A percentile compares a stretch with the other conserved stretches of the same genome.
Evolutionary conservation across 345 rosid species (phyloP).

Genomic region (Rhizophora apiculata): DNA sequence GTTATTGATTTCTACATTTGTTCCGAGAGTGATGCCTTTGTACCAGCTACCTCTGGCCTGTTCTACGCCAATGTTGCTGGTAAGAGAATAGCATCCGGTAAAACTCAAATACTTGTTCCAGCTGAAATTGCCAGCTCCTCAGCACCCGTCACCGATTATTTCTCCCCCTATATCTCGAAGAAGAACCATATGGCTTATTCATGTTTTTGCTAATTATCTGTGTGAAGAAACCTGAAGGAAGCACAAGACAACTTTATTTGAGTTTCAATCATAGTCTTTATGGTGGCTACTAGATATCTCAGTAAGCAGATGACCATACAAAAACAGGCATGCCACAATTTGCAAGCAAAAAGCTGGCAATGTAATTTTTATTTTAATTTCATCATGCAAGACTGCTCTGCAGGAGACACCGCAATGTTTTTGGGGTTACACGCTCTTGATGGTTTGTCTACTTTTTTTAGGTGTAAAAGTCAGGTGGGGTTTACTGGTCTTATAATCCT

Average conservation of each 20-base stretch:
- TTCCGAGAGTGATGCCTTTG: conserved; percentile 79
- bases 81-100: conserved; percentile 85
- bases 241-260: not conserved
- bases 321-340: too few species aligned
- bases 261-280: not conserved
- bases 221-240: conserved; percentile 10
- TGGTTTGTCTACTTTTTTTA: too few species aligned
- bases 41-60: conserved; percentile 92
- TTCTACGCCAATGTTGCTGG: conserved; percentile 96
- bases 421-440: too few species aligned
- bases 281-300: too few species aligned
- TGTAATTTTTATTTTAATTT: too few species aligned
- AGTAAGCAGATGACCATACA: too few species aligned
- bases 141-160: conserved; percentile 49
- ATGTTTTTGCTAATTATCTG: conserved; percentile 64
- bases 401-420: too few species aligned
- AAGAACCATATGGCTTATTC: conserved; percentile 95
- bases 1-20: conserved; percentile 86
- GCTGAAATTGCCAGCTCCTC: conserved; percentile 60
- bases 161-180: conserved; percentile 83
- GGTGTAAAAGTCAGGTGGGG: too few species aligned
- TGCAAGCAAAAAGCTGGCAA: too few species aligned
- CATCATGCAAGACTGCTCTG: too few species aligned
- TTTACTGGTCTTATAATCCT: too few species aligned
- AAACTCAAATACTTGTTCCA: conserved; percentile 80